Conservation (phyloP, 306 rosid species). For the Gastrolobium bilobum region DNA sequence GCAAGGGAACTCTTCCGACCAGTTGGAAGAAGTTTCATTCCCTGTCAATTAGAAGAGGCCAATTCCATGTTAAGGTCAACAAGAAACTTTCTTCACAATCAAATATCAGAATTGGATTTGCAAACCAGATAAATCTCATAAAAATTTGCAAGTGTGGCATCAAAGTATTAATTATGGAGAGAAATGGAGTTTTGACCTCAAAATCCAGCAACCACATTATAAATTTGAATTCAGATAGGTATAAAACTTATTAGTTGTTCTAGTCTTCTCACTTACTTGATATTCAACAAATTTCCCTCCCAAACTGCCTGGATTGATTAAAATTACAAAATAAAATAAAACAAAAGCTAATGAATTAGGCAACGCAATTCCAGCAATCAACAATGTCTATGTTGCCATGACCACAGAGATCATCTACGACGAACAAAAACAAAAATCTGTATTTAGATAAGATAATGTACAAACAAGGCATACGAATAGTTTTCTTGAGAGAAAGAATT, state of each 20-base stretch:
- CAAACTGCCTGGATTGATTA: conserved; percentile 1
- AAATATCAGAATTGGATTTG: conserved; percentile 32
- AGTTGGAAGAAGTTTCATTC: conserved; percentile 96
- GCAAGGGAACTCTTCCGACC: conserved; percentile 88
- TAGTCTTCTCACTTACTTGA: conserved; percentile 8
- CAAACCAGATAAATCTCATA: conserved; percentile 3
- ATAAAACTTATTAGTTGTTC: not conserved
- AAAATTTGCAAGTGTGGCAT: conserved; percentile 16
- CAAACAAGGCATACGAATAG: not conserved
- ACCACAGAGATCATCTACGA: conserved; percentile 27
- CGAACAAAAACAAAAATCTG: conserved; percentile 5
- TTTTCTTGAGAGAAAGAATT: conserved; percentile 11
- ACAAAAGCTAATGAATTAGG: conserved; percentile 4
- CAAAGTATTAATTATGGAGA: conserved; percentile 27
- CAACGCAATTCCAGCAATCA: conserved; percentile 22
- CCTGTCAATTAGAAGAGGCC: conserved; percentile 69
- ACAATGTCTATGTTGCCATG: conserved; percentile 35
- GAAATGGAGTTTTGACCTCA: not conserved
- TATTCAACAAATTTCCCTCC: conserved; percentile 35
- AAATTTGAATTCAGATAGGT: conserved; percentile 28
- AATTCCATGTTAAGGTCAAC: conserved; percentile 30
- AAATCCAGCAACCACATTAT: conserved; percentile 22
- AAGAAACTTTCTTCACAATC: conserved; percentile 17
- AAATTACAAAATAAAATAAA: conserved; percentile 23
- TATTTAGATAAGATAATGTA: conserved; percentile 34